Percentiles rank a stretch among this genome's conserved stretches.
Conservation (phyloP, 768 basidiomycete genomes). For the Calvatia gigantea region DNA sequence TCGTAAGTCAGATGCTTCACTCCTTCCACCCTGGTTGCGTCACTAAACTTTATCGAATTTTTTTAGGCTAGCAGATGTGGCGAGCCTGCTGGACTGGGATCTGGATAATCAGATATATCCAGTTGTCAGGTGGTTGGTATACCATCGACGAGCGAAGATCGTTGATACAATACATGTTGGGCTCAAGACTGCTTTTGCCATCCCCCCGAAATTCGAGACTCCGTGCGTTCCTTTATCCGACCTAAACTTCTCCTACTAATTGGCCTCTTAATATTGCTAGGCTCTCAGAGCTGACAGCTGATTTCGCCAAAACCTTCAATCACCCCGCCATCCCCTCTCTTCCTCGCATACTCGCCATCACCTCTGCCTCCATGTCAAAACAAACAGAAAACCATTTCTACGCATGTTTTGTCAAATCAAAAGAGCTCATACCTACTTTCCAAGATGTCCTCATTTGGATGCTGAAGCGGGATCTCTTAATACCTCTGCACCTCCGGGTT, state of each 20-base stretch:
- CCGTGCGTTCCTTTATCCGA: slow-evolving; percentile 48
- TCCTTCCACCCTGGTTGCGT: background rate
- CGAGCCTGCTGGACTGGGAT: slow-evolving; percentile 78
- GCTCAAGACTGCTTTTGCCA: slow-evolving; percentile 77
- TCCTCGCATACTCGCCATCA: slow-evolving; percentile 66
- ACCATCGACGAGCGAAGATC: slow-evolving; percentile 85
- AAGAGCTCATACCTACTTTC: slow-evolving; percentile 66
- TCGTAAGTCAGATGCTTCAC: slow-evolving; percentile 49
- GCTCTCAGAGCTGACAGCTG: slow-evolving; percentile 46
- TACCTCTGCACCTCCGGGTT: slow-evolving; percentile 82
- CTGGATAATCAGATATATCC: slow-evolving; percentile 81
- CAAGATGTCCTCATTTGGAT: slow-evolving; percentile 89
- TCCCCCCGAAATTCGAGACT: slow-evolving; percentile 60
- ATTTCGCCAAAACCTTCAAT: slow-evolving; percentile 63
- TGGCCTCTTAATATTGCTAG: slow-evolving; percentile 25
- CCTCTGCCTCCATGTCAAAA: slow-evolving; percentile 67
- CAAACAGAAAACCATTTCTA: slow-evolving; percentile 74
- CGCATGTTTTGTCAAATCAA: slow-evolving; percentile 68
- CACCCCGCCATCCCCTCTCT: slow-evolving; percentile 63
- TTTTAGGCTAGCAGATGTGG: slow-evolving; percentile 82
- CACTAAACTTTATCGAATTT: slow-evolving; percentile 5
- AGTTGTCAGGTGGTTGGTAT: slow-evolving; percentile 89
- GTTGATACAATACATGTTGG: slow-evolving; percentile 80
- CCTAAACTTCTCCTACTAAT: background rate
- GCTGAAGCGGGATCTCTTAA: slow-evolving; percentile 80